Base-by-base conservation (phyloP, 2,329 filamentous ascomycete species). In the Sclerotinia trifoliorum region DNA sequence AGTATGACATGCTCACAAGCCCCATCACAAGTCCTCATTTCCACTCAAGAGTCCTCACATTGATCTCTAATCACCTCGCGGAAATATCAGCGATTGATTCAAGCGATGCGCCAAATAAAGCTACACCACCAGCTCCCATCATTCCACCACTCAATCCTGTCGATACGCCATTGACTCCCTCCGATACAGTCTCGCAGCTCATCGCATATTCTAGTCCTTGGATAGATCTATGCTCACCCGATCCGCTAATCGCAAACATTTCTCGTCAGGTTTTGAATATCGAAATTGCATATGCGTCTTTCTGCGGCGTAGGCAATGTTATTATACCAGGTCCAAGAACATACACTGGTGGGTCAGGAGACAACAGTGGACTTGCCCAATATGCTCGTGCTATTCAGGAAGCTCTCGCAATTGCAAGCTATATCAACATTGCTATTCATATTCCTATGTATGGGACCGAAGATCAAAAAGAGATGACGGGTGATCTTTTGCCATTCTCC, bases 271-370 rank as follows among this genome's bases (percentile, higher is more conserved):
- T 96, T 8, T 83, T 99, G 71, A 93, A 93, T 77, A 84, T 97
- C 51, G 95, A 99, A 78, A 86, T 98, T 60, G 91, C 93, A 61
- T 99, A 97, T 80, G 95, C 96, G 71, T 94, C 93, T 71, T 99
- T 98, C 80, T 97, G 93, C 76, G 96, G 96, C 48, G 86, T 95
- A 60, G 88, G 89, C 67, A 96, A 91, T 79, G 84, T 98, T 69
- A 82, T 98, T 63, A 83, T 99, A 42, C 88, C 90, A 1, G 93
- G 93, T 0, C 95, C 95, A 3, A 85, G 86, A 71, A 80, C 87
- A 19, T 86, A 90, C 72, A 83, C 84, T 68, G 83, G 83, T 54
- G 73, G 67, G 77, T 82, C 70, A 79, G 80, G 19, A 82, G 80
- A 60, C 80, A 82, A 73, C 80, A 82, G 76, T 83, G 84, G n/a